Percentiles rank a stretch among this genome's conserved stretches.
Conservation (phyloP, 768 basidiomycete species). For the Ramaria rubella region DNA sequence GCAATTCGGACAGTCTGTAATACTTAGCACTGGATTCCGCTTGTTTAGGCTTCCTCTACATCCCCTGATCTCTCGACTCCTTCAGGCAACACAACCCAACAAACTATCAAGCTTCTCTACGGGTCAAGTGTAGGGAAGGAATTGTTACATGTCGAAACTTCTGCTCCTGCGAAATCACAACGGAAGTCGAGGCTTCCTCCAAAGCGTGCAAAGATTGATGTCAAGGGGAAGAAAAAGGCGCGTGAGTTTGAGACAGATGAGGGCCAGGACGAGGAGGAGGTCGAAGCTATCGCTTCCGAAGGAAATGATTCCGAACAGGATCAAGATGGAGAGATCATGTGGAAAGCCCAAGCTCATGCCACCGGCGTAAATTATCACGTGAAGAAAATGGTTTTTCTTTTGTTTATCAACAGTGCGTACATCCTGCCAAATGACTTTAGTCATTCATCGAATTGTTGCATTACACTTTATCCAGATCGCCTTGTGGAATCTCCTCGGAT, state of each 20-base stretch:
- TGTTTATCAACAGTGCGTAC: constrained; percentile 93
- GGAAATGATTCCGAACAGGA: constrained; percentile 28
- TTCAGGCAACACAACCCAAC: constrained; percentile 50
- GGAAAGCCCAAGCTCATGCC: constrained; percentile 70
- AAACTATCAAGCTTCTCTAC: constrained; percentile 76
- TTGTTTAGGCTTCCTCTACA: constrained; percentile 55
- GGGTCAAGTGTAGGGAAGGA: constrained; percentile 77
- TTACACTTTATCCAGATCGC: constrained; percentile 51
- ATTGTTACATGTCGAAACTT: constrained; percentile 36
- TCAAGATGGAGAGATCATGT: constrained; percentile 39
- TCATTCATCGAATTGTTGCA: background rate
- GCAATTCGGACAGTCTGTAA: background rate
- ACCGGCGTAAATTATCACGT: constrained; percentile 86
- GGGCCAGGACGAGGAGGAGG: constrained; percentile 17
- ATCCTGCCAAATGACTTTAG: background rate
- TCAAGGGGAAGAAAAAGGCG: constrained; percentile 8
- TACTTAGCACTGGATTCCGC: background rate
- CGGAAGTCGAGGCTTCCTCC: background rate
- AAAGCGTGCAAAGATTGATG: background rate
- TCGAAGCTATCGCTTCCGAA: constrained; percentile 19
- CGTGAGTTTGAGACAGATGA: constrained; percentile 24
- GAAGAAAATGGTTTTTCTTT: constrained; percentile 75
- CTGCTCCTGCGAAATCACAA: constrained; percentile 21
- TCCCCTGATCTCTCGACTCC: constrained; percentile 81
- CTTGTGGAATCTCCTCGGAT: constrained; percentile 84